phyloP scores from a whole-genome alignment of 768 basidiomycete species.

The Suillus variegatus region DNA sequence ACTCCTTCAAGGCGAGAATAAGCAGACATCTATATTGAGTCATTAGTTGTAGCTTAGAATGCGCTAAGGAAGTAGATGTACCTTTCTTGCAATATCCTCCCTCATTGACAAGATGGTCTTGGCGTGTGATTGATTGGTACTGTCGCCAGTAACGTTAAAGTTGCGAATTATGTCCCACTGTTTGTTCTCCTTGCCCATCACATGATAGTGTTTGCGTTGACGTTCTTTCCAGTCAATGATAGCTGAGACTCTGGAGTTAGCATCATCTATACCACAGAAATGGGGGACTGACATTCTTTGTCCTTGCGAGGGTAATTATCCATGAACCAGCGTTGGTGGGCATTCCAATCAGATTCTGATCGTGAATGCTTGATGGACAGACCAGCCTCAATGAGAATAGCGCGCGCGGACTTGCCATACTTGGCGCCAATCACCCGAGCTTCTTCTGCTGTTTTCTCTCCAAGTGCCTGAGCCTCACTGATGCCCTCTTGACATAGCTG shows the following conservation, averaged over 20 bases:
- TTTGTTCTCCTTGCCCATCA: too few relatives aligned
- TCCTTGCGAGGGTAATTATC: neutral
- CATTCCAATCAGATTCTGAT: neutral
- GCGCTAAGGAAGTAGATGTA: neutral
- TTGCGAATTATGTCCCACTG: too few relatives aligned
- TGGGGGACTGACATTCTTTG: neutral
- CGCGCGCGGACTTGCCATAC: neutral
- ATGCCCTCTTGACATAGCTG: too few relatives aligned
- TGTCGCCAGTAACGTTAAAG: too few relatives aligned
- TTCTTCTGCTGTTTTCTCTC: neutral
- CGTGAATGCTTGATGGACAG: neutral
- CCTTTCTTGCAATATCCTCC: neutral
- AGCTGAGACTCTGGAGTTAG: neutral
- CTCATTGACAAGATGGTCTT: neutral
- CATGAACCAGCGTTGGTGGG: neutral
- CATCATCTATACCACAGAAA: neutral
- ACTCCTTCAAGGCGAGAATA: too few relatives aligned
- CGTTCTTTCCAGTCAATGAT: neutral
- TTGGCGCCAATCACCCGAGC: neutral
- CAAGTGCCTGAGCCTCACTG: too few relatives aligned
- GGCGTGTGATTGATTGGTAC: neutral
- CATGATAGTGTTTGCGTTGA: neutral
- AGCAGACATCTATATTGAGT: too few relatives aligned
- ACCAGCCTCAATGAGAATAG: constrained; percentile 3
- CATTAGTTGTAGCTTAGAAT: too few relatives aligned